A percentile compares a stretch with the other conserved stretches of the same genome.
Evolutionary conservation across 2,329 filamentous ascomycete species (phyloP).

Genomic region (Claviceps citrina): DNA sequence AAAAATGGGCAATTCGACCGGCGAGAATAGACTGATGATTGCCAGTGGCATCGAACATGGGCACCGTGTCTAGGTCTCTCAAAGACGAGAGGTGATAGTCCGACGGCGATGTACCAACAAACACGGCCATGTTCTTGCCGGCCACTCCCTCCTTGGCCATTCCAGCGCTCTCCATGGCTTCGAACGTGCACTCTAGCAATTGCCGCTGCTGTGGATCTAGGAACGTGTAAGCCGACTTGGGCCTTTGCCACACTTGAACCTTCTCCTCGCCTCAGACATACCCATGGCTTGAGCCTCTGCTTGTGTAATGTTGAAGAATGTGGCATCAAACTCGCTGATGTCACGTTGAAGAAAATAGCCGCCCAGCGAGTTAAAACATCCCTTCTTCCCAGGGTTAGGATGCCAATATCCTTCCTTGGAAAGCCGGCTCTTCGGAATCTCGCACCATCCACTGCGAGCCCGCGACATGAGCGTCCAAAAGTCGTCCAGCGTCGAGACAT

Average conservation of each 20-base stretch:
- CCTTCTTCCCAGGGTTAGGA: slow-evolving; percentile 27
- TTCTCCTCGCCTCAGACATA: slow-evolving; percentile 3
- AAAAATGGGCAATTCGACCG: slow-evolving; percentile 39
- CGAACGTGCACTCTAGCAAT: slow-evolving; percentile 37
- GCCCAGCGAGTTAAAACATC: slow-evolving; percentile 21
- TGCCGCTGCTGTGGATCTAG: slow-evolving; percentile 37
- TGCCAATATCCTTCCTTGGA: slow-evolving; percentile 26
- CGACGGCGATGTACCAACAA: slow-evolving; percentile 30
- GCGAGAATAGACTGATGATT: slow-evolving; percentile 35
- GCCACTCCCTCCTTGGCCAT: slow-evolving; percentile 31
- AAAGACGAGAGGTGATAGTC: slow-evolving; percentile 32
- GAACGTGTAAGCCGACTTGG: background rate
- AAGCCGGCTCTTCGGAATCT: slow-evolving; percentile 32
- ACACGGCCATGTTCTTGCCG: slow-evolving; percentile 34
- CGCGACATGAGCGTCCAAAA: slow-evolving; percentile 30
- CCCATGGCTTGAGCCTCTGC: slow-evolving; percentile 34
- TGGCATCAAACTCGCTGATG: slow-evolving; percentile 31
- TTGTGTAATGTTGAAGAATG: slow-evolving; percentile 36
- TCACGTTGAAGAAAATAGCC: slow-evolving; percentile 31
- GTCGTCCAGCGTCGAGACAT: slow-evolving; percentile 25
- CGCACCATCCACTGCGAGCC: slow-evolving; percentile 24
- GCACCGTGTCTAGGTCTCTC: slow-evolving; percentile 29
- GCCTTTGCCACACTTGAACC: background rate
- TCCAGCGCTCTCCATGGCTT: slow-evolving; percentile 38
- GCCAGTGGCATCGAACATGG: slow-evolving; percentile 37